Evolutionary conservation across 805 yeast species (phyloP).

Genomic region (Candida peoriensis): DNA sequence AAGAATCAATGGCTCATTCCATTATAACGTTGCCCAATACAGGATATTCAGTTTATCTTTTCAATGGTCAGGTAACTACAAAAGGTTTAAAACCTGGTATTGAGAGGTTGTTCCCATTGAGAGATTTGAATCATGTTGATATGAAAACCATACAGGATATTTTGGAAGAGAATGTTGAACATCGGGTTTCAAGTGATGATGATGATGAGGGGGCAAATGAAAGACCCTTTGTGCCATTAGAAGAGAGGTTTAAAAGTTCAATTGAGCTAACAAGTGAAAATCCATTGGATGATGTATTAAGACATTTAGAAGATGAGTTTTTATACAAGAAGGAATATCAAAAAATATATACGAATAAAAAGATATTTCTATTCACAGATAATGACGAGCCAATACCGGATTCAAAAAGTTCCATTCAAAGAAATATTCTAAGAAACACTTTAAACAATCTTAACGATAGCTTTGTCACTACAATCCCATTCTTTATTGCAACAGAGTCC

Average conservation of each 20-base stretch:
- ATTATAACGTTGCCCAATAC: conserved; percentile 62
- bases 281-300: conserved; percentile 41
- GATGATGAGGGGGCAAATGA: conserved; percentile 4
- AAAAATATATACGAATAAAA: conserved; percentile 45
- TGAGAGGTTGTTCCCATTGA: conserved; percentile 43
- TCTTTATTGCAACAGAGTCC: conserved; percentile 41
- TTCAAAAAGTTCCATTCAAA: conserved; percentile 32
- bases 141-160: conserved; percentile 53
- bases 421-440: conserved; percentile 47
- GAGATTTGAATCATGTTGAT: conserved; percentile 48
- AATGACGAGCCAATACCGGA: conserved; percentile 65
- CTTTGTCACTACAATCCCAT: conserved; percentile 54
- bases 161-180: conserved; percentile 37
- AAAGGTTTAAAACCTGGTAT: conserved; percentile 38
- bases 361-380: conserved; percentile 69
- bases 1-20: conserved; percentile 59
- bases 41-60: conserved; percentile 69
- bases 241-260: conserved; percentile 26
- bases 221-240: conserved; percentile 20
- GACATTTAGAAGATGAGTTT: conserved; percentile 52
- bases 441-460: conserved; percentile 56
- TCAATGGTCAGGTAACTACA: conserved; percentile 39
- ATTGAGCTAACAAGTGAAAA: conserved; percentile 19
- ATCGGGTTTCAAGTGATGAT: too few relatives aligned
- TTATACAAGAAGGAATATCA: conserved; percentile 33